Conservation (phyloP, 1,139 yeast genomes). For the Debaryomyces udenii region DNA sequence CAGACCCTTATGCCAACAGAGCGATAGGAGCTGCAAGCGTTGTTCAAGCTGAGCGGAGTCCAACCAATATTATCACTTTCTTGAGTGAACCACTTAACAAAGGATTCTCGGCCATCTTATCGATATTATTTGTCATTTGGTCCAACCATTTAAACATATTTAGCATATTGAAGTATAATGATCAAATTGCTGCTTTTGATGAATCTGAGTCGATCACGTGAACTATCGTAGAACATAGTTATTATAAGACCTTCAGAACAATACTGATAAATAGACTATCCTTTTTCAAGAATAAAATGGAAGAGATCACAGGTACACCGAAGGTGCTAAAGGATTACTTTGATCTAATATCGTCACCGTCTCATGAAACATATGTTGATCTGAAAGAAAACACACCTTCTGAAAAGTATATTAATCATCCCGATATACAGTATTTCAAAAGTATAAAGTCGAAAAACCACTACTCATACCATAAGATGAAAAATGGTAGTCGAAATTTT, state of each 20-base stretch:
- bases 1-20: too few species aligned
- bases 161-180: too few species aligned
- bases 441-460: conserved; percentile 40
- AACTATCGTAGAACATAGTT: too few species aligned
- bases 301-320: conserved; percentile 27
- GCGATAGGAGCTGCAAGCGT: too few species aligned
- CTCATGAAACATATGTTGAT: conserved; percentile 19
- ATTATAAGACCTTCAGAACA: too few species aligned
- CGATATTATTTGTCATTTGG: too few species aligned
- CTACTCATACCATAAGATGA: conserved; percentile 38
- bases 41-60: too few species aligned
- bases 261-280: too few species aligned
- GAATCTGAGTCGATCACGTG: not conserved
- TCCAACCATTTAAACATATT: too few species aligned
- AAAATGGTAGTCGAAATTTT: conserved; percentile 17
- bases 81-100: too few species aligned
- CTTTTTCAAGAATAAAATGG: conserved; percentile 12
- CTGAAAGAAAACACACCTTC: conserved; percentile 14
- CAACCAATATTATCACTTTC: too few species aligned
- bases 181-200: not conserved
- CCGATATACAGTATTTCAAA: conserved; percentile 45
- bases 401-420: conserved; percentile 29
- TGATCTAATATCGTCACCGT: conserved; percentile 27
- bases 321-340: conserved; percentile 35
- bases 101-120: too few species aligned